Base-by-base conservation (phyloP, 208 protist genomes). In the Jaenimonas drosophilae region DNA sequence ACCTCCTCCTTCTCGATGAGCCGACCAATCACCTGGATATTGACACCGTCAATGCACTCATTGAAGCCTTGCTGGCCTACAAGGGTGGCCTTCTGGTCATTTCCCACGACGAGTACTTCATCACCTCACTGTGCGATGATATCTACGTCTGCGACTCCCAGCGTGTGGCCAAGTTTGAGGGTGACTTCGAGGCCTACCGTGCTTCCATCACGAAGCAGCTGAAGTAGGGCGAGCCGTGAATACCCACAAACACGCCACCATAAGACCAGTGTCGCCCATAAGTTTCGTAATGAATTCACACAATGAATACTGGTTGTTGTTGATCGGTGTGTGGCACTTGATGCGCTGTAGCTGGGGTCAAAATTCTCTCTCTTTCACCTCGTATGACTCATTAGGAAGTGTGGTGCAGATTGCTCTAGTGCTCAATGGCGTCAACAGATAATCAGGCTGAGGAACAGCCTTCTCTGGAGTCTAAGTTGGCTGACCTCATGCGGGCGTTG, bases 1-100 rank as follows among this genome's bases (percentile, higher is more conserved):
- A 98, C 59, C 55, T 98, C 33, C 70, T 99, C 28, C 41, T 98
- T 19, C 73, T 99, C 21, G 96, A 98, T 76, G 96, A 98, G 80
- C 93, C 91, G 17, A 97, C 91, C 1, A 98, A 97, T 64, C 94
- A 98, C 58, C 54, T 98, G 17, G 91, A 96, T 47, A 95, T 96
- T 62, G 91, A 96, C 59, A 93, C 91, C 14, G 84, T 96, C 21
- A 90, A 96, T 47, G 88, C 88, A 1, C 62, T 96, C n/a, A 90
- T 95, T 43, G 73, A 93, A 54, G 88, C 91, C 2, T 62, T 96
- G 46, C 65, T 91, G 28, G 66, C 70, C 14, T 96, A 77, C 63
- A 91, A 88, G 53, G 91, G 91, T 28, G 87, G 88, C 30, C 59
- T 96, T 59, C 56, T 96, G 0, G 70, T 96, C 7, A 90, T 96